Evolutionary conservation across 768 basidiomycete species (phyloP), one percentile per base, ranked within the genome.

Genomic region (Boletus rubroflammeus): DNA sequence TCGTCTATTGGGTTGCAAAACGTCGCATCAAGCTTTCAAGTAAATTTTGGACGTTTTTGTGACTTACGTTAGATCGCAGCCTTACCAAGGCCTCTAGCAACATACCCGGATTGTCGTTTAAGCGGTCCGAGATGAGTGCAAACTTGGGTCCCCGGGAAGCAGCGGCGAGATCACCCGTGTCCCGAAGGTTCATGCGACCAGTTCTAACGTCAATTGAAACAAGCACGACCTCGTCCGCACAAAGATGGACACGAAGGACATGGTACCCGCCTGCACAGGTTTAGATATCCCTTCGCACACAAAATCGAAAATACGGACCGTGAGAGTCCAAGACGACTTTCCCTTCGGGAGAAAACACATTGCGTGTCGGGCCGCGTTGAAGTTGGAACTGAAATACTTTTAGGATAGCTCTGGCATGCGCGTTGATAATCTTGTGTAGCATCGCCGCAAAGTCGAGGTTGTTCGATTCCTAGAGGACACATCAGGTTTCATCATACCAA

Each of bases 171-270:
- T 89, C 88, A 7, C 91, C 91, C 3, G 84, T 87, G 68, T 95
- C 93, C 23, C 85, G 79, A 44, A 95, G 75, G 56, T 81, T 86
- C 57, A 95, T 72, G 32, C 83, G 81, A 6, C 93, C 93, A 0
- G 88, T 93, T 58, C 91, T 78, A 5, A 84, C 72, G 60, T 95
- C 93, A 38, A 96, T 81, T 4, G 85, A 84, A 44, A 95, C 79
- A 23, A 86, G 75, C 19, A 92, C 84, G 15, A 85, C 72, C 62
- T 93, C 88, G 55, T 89, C 86, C 2, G 84, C 84, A 60, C 88
- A 91, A 17, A 93, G 72, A 59, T 84, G 82, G 11, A 88, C 76
- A 26, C 79, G 84, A 42, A 94, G 76, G 31, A 82, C 81, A 58
- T 80, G 78, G 15, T 73, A 65, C 42, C 78, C 78, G 39, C 76